Evolutionary conservation across 371 early-diverging fungal species (phyloP), one percentile per base, ranked within the genome.

Genomic region (Mucor plumbeus): DNA sequence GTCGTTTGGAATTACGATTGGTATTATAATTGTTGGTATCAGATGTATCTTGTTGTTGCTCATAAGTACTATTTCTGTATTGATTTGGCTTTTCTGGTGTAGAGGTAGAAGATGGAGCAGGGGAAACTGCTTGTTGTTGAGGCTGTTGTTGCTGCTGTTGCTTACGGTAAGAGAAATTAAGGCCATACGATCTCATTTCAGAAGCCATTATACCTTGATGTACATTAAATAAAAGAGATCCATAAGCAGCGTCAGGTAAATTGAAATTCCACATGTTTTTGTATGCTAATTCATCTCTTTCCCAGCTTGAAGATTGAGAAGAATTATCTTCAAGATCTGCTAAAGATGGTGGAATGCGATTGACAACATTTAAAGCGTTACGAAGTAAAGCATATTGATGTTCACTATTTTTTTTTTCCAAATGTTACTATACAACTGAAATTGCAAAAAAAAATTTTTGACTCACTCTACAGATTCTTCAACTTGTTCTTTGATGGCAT

Each of bases 191-290:
- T 68, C 75, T 78, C 35, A 82, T 84, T 69, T 88, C 88, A 35
- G 85, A 80, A 57, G 77, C 70, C 56, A 84, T 74, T 13, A 77
- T 72, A 8, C 88, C 88, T 34, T 88, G 77, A 60, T 76, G 78
- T 54, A 88, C 75, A 66, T 84, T 81, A 41, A 89, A 72, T 14
- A 88, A 70, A 34, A 88, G 68, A 61, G 83, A 77, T 7, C 90
- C 90, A 67, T 81, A 85, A 26, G 85, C 84, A 40, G 85, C 85
- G 70, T 89, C 90, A 14, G 90, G 87, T 53, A 89, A 67, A 50
- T 89, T 89, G 65, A 89, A 88, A 62, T 88, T 85, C 90, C 90
- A 89, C 83, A 86, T 82, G 67, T 88, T 88, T 66, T 88, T 89
- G 68, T 85, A 89, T 0, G 87, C 85, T 7, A 80, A 77, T 69